phyloP scores from a whole-genome alignment of 345 rosid genomes.

The Linum lewisii region DNA sequence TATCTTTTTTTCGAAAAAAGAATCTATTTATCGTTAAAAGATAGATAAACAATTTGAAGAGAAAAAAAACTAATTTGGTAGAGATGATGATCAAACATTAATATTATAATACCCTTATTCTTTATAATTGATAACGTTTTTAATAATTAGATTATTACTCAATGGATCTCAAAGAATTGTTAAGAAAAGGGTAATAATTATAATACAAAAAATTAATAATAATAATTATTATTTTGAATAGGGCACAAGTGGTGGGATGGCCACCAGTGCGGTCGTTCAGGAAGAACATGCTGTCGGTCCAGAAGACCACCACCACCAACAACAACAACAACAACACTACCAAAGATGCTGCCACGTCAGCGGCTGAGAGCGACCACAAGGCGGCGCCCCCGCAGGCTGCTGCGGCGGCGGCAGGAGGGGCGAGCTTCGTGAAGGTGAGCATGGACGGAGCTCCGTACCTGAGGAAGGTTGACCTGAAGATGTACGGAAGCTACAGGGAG shows the following conservation, averaged over 20 bases:
- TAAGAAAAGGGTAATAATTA: no score
- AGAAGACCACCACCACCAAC: neutral
- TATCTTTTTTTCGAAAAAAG: no score
- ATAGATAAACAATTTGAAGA: no score
- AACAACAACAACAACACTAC: neutral
- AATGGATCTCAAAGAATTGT: no score
- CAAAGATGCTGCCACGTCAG: neutral
- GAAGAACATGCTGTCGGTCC: neutral
- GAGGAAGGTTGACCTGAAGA: conserved; percentile 24
- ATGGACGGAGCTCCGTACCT: conserved; percentile 23
- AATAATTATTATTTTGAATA: neutral
- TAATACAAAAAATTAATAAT: no score
- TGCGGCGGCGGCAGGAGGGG: neutral
- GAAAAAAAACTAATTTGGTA: no score
- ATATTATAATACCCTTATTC: no score
- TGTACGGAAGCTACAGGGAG: conserved; percentile 14
- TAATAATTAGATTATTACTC: no score
- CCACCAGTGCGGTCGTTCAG: neutral
- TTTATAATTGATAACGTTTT: no score
- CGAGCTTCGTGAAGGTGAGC: conserved; percentile 22
- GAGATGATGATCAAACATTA: no score
- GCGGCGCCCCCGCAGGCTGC: no score
- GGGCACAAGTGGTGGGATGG: neutral
- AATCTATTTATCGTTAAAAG: no score
- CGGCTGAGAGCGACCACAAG: neutral